Percentiles rank a stretch among this genome's conserved stretches.
These are phyloP conservation scores for Nemania serpens DNA, from an alignment of 2,329 filamentous ascomycete genomes.

Conservation along the genomic window DNA sequence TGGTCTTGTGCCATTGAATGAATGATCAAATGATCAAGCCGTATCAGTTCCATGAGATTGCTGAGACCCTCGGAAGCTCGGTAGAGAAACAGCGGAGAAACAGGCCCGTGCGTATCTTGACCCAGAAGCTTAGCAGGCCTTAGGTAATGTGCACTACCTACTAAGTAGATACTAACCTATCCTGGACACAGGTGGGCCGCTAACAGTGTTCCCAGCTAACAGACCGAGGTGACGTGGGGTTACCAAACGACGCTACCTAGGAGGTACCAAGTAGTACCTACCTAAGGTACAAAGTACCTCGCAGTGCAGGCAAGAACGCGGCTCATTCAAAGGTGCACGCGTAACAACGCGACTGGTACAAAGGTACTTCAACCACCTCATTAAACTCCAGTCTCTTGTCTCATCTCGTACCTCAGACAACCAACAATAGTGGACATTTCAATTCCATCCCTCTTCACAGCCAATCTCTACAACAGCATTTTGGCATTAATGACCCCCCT, in stretches of 20 bases:
- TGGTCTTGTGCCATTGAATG: slow-evolving; percentile 20
- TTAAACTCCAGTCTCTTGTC: slow-evolving; percentile 27
- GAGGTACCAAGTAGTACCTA: too few species aligned
- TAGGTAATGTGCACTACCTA: too few species aligned
- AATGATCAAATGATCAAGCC: slow-evolving; percentile 26
- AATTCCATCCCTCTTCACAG: slow-evolving; percentile 19
- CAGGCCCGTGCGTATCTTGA: slow-evolving; percentile 16
- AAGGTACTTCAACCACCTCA: slow-evolving; percentile 35
- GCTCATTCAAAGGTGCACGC: background rate
- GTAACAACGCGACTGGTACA: slow-evolving; percentile 31
- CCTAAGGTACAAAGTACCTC: too few species aligned
- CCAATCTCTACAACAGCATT: background rate
- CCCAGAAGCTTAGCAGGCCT: too few species aligned
- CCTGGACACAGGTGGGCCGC: background rate
- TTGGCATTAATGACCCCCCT: background rate
- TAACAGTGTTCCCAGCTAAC: slow-evolving; percentile 22
- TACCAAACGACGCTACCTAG: too few species aligned
- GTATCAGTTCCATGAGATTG: background rate
- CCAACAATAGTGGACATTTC: slow-evolving; percentile 25
- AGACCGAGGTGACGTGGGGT: slow-evolving; percentile 34
- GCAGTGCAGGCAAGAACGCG: too few species aligned
- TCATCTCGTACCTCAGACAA: slow-evolving; percentile 35
- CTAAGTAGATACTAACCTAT: background rate
- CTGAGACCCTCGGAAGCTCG: slow-evolving; percentile 2
- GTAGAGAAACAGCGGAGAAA: slow-evolving; percentile 6